Evolutionary conservation across 805 yeast species (phyloP).

Genomic region (Zygotorulaspora sp.): DNA sequence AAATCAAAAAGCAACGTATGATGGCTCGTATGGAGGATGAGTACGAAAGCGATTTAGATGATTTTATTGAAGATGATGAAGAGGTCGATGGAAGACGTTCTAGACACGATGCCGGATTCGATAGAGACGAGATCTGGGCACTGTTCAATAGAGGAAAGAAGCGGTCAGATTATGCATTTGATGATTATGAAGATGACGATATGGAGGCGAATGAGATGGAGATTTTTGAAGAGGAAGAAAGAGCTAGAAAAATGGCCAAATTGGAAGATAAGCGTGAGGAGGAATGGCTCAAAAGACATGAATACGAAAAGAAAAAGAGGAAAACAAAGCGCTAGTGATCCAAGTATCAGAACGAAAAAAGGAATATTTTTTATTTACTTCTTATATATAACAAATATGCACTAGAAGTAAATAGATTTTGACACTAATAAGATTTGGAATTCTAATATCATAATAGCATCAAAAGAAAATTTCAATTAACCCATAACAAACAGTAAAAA

Average conservation of each 20-base stretch:
- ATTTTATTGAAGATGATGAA: constrained; percentile 39
- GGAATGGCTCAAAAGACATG: constrained; percentile 49
- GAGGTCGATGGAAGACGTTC: constrained; percentile 42
- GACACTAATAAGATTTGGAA: too few relatives aligned
- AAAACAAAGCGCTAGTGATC: constrained; percentile 11
- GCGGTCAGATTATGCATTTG: constrained; percentile 43
- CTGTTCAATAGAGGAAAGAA: constrained; percentile 66
- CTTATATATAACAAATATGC: too few relatives aligned
- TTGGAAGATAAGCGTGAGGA: constrained; percentile 73
- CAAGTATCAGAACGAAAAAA: too few relatives aligned
- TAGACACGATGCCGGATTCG: constrained; percentile 47
- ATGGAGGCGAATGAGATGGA: constrained; percentile 97
- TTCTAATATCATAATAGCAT: background rate
- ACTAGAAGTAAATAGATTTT: too few relatives aligned
- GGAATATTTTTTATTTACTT: too few relatives aligned
- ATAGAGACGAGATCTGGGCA: constrained; percentile 85
- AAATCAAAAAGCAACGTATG: constrained; percentile 26
- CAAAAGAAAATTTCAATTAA: constrained; percentile 25
- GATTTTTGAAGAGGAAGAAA: constrained; percentile 73
- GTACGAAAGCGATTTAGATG: constrained; percentile 23
- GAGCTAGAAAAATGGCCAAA: constrained; percentile 63
- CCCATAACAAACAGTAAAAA: constrained; percentile 33
- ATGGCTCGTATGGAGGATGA: constrained; percentile 9
- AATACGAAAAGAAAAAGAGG: constrained; percentile 42
- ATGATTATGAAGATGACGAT: constrained; percentile 52